Base-by-base conservation (phyloP, 2,329 filamentous ascomycete genomes). In the Coniochaeta sp. region DNA sequence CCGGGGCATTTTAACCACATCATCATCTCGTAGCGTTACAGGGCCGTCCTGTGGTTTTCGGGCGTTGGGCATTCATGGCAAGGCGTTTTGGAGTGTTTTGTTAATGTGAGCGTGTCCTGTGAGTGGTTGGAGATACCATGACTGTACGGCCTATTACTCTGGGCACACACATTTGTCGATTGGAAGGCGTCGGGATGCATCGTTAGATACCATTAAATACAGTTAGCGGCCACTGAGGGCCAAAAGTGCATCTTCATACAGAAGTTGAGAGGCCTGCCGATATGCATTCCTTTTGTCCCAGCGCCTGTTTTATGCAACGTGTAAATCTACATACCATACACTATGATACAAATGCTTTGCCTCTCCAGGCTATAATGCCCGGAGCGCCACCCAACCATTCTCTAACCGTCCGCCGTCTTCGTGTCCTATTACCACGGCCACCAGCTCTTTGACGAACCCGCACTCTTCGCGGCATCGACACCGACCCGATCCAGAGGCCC, bases 1-100 rank as follows among this genome's bases (percentile, higher is more conserved):
- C 87, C 87, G 0, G 87, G 87, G 1, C 87, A 91, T 64, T 91
- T 89, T 63, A 90, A 87, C 62, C 87, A 91, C 67, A 89, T 91
- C 54, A 82, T 89, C 56, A 77, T 83, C 60, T 81, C 79, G 47
- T 83, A 81, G 73, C 46, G 48, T 30, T 22, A 30, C n/a, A n/a
- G n/a, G n/a, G n/a, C n/a, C n/a, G n/a, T n/a, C n/a, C n/a, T n/a
- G n/a, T n/a, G n/a, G n/a, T n/a, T n/a, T n/a, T n/a, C n/a, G n/a
- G n/a, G n/a, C n/a, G n/a, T n/a, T n/a, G n/a, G n/a, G n/a, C n/a
- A n/a, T n/a, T n/a, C n/a, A n/a, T n/a, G 27, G 27, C 27, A 30
- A 12, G 27, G 27, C 27, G n/a, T n/a, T n/a, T n/a, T n/a, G n/a
- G n/a, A n/a, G n/a, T 6, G 33, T 18, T 38, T 14, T 22, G 14